A percentile compares a stretch with the other conserved stretches of the same genome.
These are phyloP conservation scores for Alnus glutinosa DNA, from an alignment of 306 rosid genomes.

Conservation along the genomic window DNA sequence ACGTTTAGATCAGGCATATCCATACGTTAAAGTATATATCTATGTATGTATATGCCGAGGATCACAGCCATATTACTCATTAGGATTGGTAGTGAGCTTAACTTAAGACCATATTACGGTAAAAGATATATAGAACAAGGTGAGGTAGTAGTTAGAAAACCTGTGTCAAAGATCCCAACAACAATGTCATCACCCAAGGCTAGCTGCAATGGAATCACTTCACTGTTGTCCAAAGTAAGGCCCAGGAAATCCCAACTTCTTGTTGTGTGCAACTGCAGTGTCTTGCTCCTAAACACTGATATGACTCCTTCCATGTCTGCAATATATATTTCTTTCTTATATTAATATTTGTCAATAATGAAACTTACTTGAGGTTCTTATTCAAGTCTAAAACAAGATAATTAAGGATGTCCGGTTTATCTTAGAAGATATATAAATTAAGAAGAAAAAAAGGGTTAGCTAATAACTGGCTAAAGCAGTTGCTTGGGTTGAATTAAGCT, in stretches of 20 bases:
- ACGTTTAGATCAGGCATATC: too few species aligned
- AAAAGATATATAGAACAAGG: neutral
- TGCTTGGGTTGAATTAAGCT: constrained; percentile 57
- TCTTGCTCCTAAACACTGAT: constrained; percentile 53
- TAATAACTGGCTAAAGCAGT: constrained; percentile 45
- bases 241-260: constrained; percentile 68
- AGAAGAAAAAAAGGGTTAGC: neutral
- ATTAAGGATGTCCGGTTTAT: neutral
- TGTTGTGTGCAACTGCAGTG: constrained; percentile 45
- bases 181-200: constrained; percentile 40
- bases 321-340: neutral
- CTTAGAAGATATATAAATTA: neutral
- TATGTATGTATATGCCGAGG: too few species aligned
- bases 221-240: constrained; percentile 30
- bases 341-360: neutral
- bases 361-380: neutral
- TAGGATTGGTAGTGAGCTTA: neutral
- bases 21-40: too few species aligned
- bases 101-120: neutral
- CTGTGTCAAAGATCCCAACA: constrained; percentile 60
- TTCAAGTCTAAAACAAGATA: constrained; percentile 3
- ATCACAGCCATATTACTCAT: neutral
- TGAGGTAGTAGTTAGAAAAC: constrained; percentile 18
- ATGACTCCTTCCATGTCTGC: constrained; percentile 57
- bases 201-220: constrained; percentile 26